Conservation (phyloP, 768 basidiomycete genomes). For the Chalciporus piperatus region DNA sequence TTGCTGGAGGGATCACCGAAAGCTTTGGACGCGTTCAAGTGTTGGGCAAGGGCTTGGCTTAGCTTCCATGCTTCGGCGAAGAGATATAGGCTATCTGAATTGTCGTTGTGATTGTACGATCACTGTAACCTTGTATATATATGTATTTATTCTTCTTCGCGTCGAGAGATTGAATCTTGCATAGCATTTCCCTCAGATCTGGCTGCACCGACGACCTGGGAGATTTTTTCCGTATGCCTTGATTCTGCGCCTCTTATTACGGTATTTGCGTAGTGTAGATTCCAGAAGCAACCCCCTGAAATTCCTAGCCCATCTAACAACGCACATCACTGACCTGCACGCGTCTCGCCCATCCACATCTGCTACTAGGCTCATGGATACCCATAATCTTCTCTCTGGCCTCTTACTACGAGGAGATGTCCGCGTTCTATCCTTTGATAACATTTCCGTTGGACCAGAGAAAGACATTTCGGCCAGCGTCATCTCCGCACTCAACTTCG, state of each 20-base stretch:
- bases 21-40: conserved; percentile 3
- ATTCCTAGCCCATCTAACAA: background rate
- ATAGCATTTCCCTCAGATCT: no score
- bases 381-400: conserved; percentile 12
- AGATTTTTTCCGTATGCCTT: no score
- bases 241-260: no score
- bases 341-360: background rate
- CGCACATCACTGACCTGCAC: background rate
- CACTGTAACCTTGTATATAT: no score
- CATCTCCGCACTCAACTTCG: conserved; percentile 59
- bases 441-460: conserved; percentile 38
- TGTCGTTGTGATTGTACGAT: background rate
- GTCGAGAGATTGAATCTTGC: no score
- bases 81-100: conserved; percentile 20
- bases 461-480: conserved; percentile 43
- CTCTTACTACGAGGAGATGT: conserved; percentile 28
- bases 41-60: conserved; percentile 13
- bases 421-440: conserved; percentile 40
- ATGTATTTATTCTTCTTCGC: no score
- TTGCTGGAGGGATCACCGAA: conserved; percentile 13
- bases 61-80: conserved; percentile 14
- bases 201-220: no score
- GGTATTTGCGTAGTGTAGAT: no score
- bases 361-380: conserved; percentile 5
- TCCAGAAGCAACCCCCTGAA: no score